Evolutionary conservation across 305 asterid species (phyloP).

Genomic region (Stenogyne calaminthoides): DNA sequence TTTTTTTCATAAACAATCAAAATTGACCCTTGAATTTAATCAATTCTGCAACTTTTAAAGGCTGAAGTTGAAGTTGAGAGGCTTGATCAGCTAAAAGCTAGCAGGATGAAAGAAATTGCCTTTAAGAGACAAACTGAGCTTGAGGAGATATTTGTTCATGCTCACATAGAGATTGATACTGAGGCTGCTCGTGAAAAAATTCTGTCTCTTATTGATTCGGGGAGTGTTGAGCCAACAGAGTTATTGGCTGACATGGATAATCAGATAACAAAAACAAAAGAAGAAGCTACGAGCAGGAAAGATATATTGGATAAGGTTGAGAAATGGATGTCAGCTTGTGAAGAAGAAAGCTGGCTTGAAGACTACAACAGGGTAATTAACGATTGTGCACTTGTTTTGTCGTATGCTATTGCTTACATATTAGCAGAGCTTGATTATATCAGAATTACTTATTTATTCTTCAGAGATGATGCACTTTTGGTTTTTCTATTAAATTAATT

Average conservation of each 20-base stretch:
- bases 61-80: constrained; percentile 96
- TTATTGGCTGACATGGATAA: constrained; percentile 91
- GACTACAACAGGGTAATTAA: constrained; percentile 83
- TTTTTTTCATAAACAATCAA: background rate
- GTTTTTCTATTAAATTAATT: no score
- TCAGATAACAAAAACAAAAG: constrained; percentile 84
- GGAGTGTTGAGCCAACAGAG: constrained; percentile 80
- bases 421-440: no score
- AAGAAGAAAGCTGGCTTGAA: constrained; percentile 99
- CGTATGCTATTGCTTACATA: no score
- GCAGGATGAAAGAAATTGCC: constrained; percentile 97
- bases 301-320: constrained; percentile 98
- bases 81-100: constrained; percentile 89
- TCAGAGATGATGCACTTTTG: no score
- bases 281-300: constrained; percentile 86
- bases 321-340: constrained; percentile 99
- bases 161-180: constrained; percentile 85
- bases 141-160: constrained; percentile 80
- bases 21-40: constrained; percentile 9
- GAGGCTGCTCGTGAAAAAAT: constrained; percentile 81
- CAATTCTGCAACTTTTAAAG: constrained; percentile 39
- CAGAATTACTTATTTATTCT: no score
- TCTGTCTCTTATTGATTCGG: constrained; percentile 78
- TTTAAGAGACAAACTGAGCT: constrained; percentile 92
- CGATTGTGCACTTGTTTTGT: no score